Percentiles rank a stretch among this genome's conserved stretches.
phyloP scores from a whole-genome alignment of 352 stramenopile genomes.

The Saprolegnia parasitica region DNA sequence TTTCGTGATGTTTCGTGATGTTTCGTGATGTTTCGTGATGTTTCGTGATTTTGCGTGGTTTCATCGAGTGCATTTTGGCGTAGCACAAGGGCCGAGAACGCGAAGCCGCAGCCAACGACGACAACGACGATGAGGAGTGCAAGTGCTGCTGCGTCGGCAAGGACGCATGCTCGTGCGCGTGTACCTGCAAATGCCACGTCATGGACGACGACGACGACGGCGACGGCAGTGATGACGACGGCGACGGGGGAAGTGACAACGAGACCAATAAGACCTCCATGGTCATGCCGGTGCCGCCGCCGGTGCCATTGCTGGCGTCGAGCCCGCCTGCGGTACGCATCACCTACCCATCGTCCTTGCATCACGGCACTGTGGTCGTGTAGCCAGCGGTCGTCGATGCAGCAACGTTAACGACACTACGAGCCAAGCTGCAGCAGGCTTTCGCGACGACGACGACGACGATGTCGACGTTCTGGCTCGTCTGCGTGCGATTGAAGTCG shows the following conservation, averaged over 20 bases:
- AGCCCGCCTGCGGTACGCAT: background rate
- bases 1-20: too few relatives aligned
- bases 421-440: background rate
- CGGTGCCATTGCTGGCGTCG: too few relatives aligned
- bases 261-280: background rate
- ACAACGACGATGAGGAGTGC: slow-evolving; percentile 57
- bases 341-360: too few relatives aligned
- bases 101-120: slow-evolving; percentile 28
- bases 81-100: background rate
- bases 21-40: too few relatives aligned
- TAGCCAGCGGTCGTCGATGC: too few relatives aligned
- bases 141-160: slow-evolving; percentile 68
- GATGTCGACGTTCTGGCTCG: background rate
- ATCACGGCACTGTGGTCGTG: too few relatives aligned
- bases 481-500: slow-evolving; percentile 7
- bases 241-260: background rate
- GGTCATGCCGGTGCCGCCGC: too few relatives aligned
- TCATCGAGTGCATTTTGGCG: background rate
- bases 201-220: slow-evolving; percentile 59
- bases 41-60: background rate
- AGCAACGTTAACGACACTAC: background rate
- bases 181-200: slow-evolving; percentile 40
- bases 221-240: slow-evolving; percentile 9
- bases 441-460: slow-evolving; percentile 27
- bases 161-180: slow-evolving; percentile 50